Conservation (phyloP, 2,329 filamentous ascomycete species). For the Claviceps purpurea region DNA sequence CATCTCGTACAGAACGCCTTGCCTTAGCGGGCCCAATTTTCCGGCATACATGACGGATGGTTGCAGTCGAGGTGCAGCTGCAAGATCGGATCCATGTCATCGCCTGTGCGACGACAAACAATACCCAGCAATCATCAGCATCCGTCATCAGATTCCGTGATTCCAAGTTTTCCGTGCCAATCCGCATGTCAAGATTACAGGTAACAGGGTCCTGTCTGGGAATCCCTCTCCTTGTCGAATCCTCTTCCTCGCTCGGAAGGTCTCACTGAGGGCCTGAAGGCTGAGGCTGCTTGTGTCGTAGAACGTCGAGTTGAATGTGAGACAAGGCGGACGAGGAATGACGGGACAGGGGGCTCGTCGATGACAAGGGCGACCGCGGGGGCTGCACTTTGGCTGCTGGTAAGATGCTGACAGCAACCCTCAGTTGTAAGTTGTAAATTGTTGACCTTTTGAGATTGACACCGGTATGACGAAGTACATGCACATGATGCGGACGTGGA, state of each 20-base stretch:
- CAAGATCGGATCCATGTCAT: neutral
- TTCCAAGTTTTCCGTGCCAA: too few species aligned
- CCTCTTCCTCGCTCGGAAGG: neutral
- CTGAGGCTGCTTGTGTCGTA: neutral
- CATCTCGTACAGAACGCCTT: too few species aligned
- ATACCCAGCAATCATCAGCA: too few species aligned
- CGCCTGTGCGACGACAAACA: neutral
- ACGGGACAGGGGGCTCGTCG: neutral
- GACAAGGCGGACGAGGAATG: neutral
- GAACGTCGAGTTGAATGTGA: neutral
- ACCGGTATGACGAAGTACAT: too few species aligned
- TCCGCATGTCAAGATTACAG: neutral
- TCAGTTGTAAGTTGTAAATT: too few species aligned
- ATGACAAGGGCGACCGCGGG: neutral
- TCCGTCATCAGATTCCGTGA: too few species aligned
- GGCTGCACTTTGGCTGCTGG: too few species aligned
- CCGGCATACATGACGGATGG: neutral
- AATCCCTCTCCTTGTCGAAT: neutral
- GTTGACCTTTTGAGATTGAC: too few species aligned
- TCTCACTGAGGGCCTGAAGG: neutral
- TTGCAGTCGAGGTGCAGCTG: slow-evolving; percentile 1
- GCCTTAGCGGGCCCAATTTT: neutral
- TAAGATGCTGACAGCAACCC: too few species aligned
- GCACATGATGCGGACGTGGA: too few species aligned
- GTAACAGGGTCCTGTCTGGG: neutral